Conservation (phyloP, 176 grass and related monocot genomes). For the Rhynchospora pubera region DNA sequence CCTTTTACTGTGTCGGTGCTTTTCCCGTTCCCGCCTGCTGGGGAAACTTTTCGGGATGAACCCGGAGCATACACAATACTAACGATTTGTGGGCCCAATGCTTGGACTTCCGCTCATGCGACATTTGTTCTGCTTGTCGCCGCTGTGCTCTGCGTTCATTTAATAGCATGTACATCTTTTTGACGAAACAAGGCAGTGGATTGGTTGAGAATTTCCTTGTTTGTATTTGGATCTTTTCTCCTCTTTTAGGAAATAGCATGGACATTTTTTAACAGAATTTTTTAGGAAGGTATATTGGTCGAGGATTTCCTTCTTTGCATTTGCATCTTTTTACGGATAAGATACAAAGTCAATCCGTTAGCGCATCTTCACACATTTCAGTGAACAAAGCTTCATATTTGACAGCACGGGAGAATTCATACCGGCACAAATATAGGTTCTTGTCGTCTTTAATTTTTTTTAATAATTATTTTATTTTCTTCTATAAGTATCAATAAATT, state of each 20-base stretch:
- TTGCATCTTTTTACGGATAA: background rate
- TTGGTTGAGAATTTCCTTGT: no score
- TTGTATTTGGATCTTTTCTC: no score
- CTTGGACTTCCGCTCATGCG: no score
- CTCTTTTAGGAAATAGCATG: background rate
- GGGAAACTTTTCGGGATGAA: background rate
- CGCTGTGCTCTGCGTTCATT: background rate
- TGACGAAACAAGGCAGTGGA: no score
- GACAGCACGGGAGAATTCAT: no score
- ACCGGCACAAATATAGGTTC: no score
- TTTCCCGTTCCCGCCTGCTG: constrained; percentile 1
- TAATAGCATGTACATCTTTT: background rate
- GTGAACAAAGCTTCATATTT: no score
- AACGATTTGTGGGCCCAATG: background rate
- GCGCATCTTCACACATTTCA: no score
- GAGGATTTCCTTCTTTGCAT: background rate
- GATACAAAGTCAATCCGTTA: background rate
- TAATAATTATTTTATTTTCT: no score
- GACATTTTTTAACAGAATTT: background rate
- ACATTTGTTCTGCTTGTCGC: background rate
- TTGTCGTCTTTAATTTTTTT: no score
- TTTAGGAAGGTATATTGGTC: background rate
- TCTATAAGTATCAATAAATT: no score
- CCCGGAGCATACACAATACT: background rate
- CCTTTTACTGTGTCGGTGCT: background rate